Conservation (phyloP, 2,329 filamentous ascomycete species). For the Ceratocystis variospora region DNA sequence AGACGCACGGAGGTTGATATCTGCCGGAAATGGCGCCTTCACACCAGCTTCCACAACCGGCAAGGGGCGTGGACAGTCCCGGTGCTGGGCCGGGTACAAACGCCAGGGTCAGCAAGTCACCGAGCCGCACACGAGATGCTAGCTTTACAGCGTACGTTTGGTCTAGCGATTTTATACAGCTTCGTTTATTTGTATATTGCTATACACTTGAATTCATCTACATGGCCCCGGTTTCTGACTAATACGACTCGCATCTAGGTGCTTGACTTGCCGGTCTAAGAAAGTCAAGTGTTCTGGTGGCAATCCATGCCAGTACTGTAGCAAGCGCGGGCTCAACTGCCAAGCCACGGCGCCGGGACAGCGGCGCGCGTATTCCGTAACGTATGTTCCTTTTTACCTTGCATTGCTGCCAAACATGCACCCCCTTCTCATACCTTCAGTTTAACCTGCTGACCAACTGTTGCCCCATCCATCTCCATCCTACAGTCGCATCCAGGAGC, state of each 20-base stretch:
- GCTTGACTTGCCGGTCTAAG: conserved; percentile 19
- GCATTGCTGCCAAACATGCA: no score
- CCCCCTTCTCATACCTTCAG: neutral
- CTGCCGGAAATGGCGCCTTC: neutral
- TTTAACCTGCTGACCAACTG: neutral
- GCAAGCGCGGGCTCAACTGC: conserved; percentile 17
- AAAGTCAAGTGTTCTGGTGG: conserved; percentile 19
- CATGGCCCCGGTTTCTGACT: neutral
- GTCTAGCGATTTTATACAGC: conserved; percentile 25
- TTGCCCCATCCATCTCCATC: neutral
- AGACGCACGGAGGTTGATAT: neutral
- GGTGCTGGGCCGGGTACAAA: neutral
- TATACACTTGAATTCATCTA: neutral
- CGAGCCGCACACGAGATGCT: conserved; percentile 34
- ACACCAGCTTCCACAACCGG: neutral
- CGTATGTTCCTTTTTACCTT: conserved; percentile 12
- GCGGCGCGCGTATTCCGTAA: conserved; percentile 17
- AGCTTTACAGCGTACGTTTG: conserved; percentile 37
- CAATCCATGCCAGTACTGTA: conserved; percentile 18
- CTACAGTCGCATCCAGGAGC: conserved; percentile 19
- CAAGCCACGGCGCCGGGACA: conserved; percentile 16
- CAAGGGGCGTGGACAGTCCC: neutral
- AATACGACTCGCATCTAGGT: conserved; percentile 10
- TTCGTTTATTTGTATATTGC: neutral
- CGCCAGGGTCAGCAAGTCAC: conserved; percentile 31